Evolutionary conservation across 75 land plant genomes (phyloP).

Genomic region (Cunninghamia lanceolata): DNA sequence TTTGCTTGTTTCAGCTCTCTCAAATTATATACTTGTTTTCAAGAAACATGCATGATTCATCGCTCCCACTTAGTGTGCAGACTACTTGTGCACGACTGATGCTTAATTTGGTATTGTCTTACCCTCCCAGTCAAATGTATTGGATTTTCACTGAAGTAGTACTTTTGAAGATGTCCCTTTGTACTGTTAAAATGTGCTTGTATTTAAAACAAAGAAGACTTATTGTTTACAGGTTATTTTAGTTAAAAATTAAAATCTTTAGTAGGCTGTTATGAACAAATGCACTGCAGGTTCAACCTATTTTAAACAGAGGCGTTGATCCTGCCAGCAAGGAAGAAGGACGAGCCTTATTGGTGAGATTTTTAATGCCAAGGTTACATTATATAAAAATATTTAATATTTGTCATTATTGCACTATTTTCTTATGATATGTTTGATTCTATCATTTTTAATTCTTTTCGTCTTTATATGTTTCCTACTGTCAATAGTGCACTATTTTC

Average conservation of each 20-base stretch:
- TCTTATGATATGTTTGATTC: no score
- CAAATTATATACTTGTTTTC: constrained; percentile 95
- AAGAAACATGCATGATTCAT: constrained; percentile 96
- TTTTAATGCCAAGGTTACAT: not conserved
- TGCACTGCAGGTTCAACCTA: constrained; percentile 81
- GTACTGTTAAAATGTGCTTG: not conserved
- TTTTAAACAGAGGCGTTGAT: constrained; percentile 84
- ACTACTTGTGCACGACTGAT: constrained; percentile 98
- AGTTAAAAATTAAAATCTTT: not conserved
- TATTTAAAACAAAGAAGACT: not conserved
- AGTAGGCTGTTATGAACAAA: not conserved
- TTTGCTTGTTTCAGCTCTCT: constrained; percentile 72
- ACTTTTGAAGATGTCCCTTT: not conserved
- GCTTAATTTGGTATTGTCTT: constrained; percentile 82
- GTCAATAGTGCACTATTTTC: not conserved
- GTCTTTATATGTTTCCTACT: no score
- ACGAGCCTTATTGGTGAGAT: constrained; percentile 74
- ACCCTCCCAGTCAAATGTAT: not conserved
- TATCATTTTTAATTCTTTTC: no score
- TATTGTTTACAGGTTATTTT: not conserved
- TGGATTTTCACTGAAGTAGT: constrained; percentile 1
- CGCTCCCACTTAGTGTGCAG: constrained; percentile 87
- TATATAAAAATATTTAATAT: no score
- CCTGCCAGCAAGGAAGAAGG: constrained; percentile 88
- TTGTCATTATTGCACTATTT: no score